Evolutionary conservation across 2,329 filamentous ascomycete genomes (phyloP), one percentile per base, ranked within the genome.

Genomic region (Verticillium tricorpus): DNA sequence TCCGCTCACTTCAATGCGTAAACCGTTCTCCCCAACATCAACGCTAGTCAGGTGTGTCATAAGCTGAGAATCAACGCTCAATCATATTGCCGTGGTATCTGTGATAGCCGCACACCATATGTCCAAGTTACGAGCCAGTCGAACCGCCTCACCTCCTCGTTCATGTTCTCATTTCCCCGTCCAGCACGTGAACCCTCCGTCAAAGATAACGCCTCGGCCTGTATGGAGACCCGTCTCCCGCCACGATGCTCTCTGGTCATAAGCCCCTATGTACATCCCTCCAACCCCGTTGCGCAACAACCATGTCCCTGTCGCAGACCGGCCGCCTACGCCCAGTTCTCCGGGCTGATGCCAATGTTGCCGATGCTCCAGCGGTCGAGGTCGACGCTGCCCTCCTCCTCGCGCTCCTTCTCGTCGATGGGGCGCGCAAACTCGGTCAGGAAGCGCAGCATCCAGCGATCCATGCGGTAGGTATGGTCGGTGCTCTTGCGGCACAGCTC

Each of bases 381-480:
- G 19, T 65, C 60, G 55, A 65, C 61, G 31, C 50, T 57, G 1
- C 61, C 61, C 3, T 65, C 64, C 5, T 63, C 62, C 45, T 68
- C 67, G 34, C 66, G 68, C 58, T 70, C 69, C 61, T 67, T 71
- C 59, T 71, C 70, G 31, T 71, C 68, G 52, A 72, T 69, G 3
- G 69, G 69, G 12, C 69, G 62, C 5, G 70, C 70, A 60, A 74
- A 74, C 55, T 71, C 72, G 25, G 67, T 67, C 25, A 74, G 66
- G 61, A 78, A 78, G 7, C 70, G 69, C 34, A 78, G 67, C 73
- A 79, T 75, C 77, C 77, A 80, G 59, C 69, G 65, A 66, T 79
- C 77, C 70, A 79, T 70, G 17, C 72, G 66, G 63, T 78, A 79
- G 50, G 70, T 73, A 2, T 71, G 71, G 62, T 75, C 73, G 64